phyloP scores from a whole-genome alignment of 2,329 filamentous ascomycete species.

The Sphaerulina musiva region DNA sequence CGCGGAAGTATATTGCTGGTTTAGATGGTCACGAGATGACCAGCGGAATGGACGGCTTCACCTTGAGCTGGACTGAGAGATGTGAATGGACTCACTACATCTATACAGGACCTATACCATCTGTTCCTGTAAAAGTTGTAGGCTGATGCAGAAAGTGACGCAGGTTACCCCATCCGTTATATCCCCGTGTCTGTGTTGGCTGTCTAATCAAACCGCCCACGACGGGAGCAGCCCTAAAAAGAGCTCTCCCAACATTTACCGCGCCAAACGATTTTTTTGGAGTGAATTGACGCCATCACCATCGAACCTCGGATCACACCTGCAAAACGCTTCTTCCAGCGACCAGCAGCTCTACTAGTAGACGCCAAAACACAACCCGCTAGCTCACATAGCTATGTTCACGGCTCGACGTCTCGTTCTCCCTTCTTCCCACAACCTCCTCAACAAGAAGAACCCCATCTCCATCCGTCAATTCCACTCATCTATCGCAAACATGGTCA shows the following conservation, averaged over 20 bases:
- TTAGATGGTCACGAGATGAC: background rate
- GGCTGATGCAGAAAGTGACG: too few relatives aligned
- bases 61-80: background rate
- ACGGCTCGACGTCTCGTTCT: constrained; percentile 25
- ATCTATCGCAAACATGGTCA: constrained; percentile 57
- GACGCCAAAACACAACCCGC: background rate
- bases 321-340: background rate
- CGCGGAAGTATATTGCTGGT: background rate
- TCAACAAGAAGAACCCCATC: background rate
- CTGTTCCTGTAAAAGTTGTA: too few relatives aligned
- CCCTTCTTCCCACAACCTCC: constrained; percentile 6
- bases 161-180: too few relatives aligned
- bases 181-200: too few relatives aligned
- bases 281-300: background rate
- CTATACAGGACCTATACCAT: too few relatives aligned
- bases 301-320: constrained; percentile 8
- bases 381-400: constrained; percentile 22
- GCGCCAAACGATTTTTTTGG: too few relatives aligned
- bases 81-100: too few relatives aligned
- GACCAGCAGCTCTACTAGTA: too few relatives aligned
- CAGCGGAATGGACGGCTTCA: background rate
- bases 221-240: background rate
- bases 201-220: background rate
- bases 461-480: constrained; percentile 53
- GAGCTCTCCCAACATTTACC: too few relatives aligned